Evolutionary conservation across 2,329 filamentous ascomycete species (phyloP).

Genomic region (Colletotrichum eremochloae): DNA sequence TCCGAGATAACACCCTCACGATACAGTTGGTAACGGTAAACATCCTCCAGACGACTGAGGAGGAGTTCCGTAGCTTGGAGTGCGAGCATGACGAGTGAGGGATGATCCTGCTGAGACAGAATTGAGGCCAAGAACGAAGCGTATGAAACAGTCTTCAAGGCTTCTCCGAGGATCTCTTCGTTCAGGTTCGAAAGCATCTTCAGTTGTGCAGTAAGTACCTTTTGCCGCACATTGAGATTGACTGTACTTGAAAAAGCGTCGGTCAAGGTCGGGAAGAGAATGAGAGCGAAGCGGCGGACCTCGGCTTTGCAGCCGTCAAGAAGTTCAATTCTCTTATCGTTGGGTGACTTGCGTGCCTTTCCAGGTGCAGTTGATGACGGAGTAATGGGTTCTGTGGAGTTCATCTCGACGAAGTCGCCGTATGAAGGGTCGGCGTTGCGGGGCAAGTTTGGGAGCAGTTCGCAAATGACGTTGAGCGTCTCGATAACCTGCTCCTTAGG

Average conservation of each 20-base stretch:
- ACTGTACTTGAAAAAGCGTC: constrained; percentile 98
- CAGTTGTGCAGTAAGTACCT: constrained; percentile 93
- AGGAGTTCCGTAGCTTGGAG: constrained; percentile 92
- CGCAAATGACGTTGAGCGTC: constrained; percentile 96
- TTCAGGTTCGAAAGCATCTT: constrained; percentile 99
- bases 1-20: constrained; percentile 95
- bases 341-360: constrained; percentile 67
- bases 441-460: constrained; percentile 84
- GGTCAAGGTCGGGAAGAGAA: constrained; percentile 93
- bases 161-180: constrained; percentile 84
- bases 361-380: constrained; percentile 57
- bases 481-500: constrained; percentile 97
- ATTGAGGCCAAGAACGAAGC: constrained; percentile 96
- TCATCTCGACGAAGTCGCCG: constrained; percentile 60
- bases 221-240: constrained; percentile 93
- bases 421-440: constrained; percentile 60
- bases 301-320: constrained; percentile 86
- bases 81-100: constrained; percentile 86
- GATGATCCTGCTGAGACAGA: constrained; percentile 93
- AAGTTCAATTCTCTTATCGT: constrained; percentile 86
- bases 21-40: constrained; percentile 97
- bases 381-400: constrained; percentile 56
- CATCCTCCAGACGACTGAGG: constrained; percentile 83
- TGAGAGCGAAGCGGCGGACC: constrained; percentile 91
- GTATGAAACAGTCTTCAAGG: constrained; percentile 89